These are phyloP conservation scores for Entophlyctis luteolus DNA, from an alignment of 192 early-diverging fungal genomes.

Conservation along the genomic window DNA sequence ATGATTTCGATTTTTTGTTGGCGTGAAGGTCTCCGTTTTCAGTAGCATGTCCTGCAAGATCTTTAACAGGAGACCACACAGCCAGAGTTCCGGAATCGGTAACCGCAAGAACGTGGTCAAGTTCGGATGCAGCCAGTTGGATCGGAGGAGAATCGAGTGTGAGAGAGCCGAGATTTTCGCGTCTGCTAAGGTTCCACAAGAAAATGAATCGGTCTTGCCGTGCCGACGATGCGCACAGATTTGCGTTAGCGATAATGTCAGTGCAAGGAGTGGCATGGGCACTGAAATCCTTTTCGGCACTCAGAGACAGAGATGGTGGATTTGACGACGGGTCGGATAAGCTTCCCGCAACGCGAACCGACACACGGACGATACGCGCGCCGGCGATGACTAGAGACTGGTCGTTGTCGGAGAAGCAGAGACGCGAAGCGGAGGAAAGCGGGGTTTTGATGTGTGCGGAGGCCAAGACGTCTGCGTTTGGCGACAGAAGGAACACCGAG, in stretches of 20 bases:
- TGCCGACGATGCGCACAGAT: conserved; percentile 30
- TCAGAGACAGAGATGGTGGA: neutral
- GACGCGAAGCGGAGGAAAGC: no score
- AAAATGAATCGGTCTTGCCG: conserved; percentile 38
- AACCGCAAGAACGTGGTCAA: conserved; percentile 32
- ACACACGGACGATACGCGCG: neutral
- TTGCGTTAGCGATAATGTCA: conserved; percentile 11
- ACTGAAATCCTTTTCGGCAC: conserved; percentile 20
- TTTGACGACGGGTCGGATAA: neutral
- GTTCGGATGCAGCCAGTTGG: neutral
- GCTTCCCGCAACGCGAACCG: neutral
- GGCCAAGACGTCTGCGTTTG: no score
- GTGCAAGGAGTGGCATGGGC: conserved; percentile 40
- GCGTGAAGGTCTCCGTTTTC: neutral
- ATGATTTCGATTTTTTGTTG: conserved; percentile 20
- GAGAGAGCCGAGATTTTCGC: conserved; percentile 17
- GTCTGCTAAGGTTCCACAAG: conserved; percentile 32
- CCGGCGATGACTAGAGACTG: neutral
- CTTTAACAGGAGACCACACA: conserved; percentile 21
- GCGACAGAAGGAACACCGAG: no score
- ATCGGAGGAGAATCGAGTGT: conserved; percentile 24
- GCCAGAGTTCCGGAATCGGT: conserved; percentile 34
- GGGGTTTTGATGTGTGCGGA: no score
- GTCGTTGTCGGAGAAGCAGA: no score
- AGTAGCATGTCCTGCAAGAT: neutral